Percentiles rank a stretch among this genome's conserved stretches.
Conservation (phyloP, 306 rosid genomes). For the Begonia loranthoides region DNA sequence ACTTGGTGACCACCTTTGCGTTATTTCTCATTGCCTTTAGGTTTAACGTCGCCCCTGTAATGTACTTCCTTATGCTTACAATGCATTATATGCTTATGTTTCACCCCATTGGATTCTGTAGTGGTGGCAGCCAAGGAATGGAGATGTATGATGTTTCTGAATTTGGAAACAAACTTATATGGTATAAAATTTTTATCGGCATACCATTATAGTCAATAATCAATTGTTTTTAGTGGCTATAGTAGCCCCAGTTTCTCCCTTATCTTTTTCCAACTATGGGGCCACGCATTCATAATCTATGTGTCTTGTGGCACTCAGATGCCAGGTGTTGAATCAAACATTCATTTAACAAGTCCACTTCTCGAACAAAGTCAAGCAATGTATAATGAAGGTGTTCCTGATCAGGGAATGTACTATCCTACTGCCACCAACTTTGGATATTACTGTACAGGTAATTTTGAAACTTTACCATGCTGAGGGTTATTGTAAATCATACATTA, state of each 20-base stretch:
- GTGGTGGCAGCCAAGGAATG: slow-evolving; percentile 59
- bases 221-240: no score
- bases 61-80: no score
- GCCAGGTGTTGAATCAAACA: slow-evolving; percentile 43
- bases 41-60: no score
- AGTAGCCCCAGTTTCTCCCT: no score
- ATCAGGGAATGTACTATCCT: slow-evolving; percentile 78
- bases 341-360: slow-evolving; percentile 39
- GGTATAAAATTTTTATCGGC: slow-evolving; percentile 19
- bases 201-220: no score
- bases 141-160: slow-evolving; percentile 49
- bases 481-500: no score
- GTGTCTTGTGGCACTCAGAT: slow-evolving; percentile 22
- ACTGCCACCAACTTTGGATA: slow-evolving; percentile 84
- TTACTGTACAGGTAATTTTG: slow-evolving; percentile 69
- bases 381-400: slow-evolving; percentile 69
- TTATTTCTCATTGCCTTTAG: no score
- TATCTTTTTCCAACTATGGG: no score
- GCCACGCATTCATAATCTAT: no score
- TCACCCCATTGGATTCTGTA: slow-evolving; percentile 17
- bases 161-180: slow-evolving; percentile 27
- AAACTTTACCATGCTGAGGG: no score
- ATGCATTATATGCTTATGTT: slow-evolving; percentile 9
- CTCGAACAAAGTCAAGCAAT: slow-evolving; percentile 51
- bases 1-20: no score